Conservation (phyloP, 495 filamentous ascomycete genomes). For the Trichoderma asperelloides region DNA sequence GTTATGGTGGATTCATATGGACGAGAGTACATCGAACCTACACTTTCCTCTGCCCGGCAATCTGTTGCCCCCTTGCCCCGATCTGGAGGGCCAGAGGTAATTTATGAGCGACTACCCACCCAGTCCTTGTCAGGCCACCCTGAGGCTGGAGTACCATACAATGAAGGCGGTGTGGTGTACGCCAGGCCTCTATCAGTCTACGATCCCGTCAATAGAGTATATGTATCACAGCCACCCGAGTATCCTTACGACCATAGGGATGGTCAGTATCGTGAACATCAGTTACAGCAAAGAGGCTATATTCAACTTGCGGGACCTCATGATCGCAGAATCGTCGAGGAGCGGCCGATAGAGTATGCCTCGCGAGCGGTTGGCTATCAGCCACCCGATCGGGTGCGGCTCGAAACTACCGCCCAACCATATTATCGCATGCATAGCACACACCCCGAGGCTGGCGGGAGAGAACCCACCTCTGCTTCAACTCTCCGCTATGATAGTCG, state of each 20-base stretch:
- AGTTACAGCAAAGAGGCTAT: slow-evolving; percentile 33
- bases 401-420: slow-evolving; percentile 13
- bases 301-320: slow-evolving; percentile 27
- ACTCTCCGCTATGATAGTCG: slow-evolving; percentile 16
- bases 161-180: slow-evolving; percentile 40
- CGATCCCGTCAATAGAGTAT: slow-evolving; percentile 31
- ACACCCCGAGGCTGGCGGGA: slow-evolving; percentile 27
- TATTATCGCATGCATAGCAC: slow-evolving; percentile 44
- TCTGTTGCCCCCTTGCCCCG: slow-evolving; percentile 33
- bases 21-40: slow-evolving; percentile 57
- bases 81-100: slow-evolving; percentile 30
- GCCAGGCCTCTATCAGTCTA: slow-evolving; percentile 28
- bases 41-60: slow-evolving; percentile 37
- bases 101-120: slow-evolving; percentile 39
- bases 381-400: slow-evolving; percentile 36
- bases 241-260: slow-evolving; percentile 34
- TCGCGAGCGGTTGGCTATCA: slow-evolving; percentile 50
- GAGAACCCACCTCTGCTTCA: slow-evolving; percentile 21
- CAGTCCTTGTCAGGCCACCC: slow-evolving; percentile 47
- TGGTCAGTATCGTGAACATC: slow-evolving; percentile 45
- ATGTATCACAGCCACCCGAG: slow-evolving; percentile 43
- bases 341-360: slow-evolving; percentile 43
- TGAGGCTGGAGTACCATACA: slow-evolving; percentile 29
- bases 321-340: slow-evolving; percentile 27
- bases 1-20: slow-evolving; percentile 65